These are phyloP conservation scores for Podaxis rugospora DNA, from an alignment of 768 basidiomycete species.

Conservation along the genomic window DNA sequence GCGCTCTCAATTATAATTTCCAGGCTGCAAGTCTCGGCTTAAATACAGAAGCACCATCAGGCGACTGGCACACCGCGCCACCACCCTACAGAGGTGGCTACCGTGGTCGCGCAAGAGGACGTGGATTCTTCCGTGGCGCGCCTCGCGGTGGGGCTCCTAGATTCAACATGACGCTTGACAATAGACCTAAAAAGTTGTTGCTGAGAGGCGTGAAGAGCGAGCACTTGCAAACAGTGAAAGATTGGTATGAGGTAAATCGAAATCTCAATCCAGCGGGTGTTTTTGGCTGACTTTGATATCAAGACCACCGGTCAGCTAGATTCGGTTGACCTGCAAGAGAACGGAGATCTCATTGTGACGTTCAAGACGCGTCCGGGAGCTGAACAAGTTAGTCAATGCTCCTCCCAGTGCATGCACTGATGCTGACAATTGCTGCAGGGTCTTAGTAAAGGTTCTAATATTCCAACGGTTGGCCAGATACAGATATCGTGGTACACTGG, in stretches of 20 bases:
- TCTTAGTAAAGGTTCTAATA: constrained; percentile 63
- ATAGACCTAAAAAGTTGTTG: constrained; percentile 76
- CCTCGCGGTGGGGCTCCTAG: constrained; percentile 57
- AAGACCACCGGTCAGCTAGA: constrained; percentile 73
- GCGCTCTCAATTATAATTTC: background rate
- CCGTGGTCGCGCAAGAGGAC: constrained; percentile 60
- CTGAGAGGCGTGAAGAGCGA: constrained; percentile 61
- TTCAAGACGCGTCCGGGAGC: constrained; percentile 73
- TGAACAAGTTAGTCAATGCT: constrained; percentile 53
- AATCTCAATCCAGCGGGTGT: background rate
- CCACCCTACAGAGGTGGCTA: constrained; percentile 58
- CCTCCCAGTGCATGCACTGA: background rate
- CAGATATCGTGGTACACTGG: constrained; percentile 64
- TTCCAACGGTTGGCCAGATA: constrained; percentile 62
- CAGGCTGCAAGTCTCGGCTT: constrained; percentile 78
- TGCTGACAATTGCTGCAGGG: constrained; percentile 40
- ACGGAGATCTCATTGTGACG: constrained; percentile 56
- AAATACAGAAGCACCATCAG: constrained; percentile 40
- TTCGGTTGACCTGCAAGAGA: constrained; percentile 48
- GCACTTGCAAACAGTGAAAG: constrained; percentile 55
- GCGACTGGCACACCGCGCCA: constrained; percentile 29
- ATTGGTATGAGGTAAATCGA: constrained; percentile 75
- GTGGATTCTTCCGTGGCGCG: constrained; percentile 56
- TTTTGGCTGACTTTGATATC: constrained; percentile 6
- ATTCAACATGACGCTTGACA: constrained; percentile 84